Conservation (phyloP, 2,329 filamentous ascomycete species). For the Hypoxylon sp. region DNA sequence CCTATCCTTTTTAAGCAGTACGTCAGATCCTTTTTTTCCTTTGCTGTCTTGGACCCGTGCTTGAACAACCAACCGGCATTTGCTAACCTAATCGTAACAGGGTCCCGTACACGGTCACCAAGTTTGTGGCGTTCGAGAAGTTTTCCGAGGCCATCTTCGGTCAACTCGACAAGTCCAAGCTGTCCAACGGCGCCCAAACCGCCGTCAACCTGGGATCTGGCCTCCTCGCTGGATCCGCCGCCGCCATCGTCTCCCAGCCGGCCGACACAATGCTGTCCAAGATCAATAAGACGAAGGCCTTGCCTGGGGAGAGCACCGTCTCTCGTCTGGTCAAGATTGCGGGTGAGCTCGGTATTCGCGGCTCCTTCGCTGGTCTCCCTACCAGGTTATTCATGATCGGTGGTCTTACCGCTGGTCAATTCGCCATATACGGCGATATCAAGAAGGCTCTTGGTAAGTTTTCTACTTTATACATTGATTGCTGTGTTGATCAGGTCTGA, state of each 20-base stretch:
- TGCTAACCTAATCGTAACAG: too few species aligned
- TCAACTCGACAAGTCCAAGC: slow-evolving; percentile 66
- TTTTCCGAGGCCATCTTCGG: slow-evolving; percentile 71
- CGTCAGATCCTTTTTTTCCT: slow-evolving; percentile 41
- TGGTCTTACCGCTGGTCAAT: slow-evolving; percentile 74
- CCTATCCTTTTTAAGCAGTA: slow-evolving; percentile 76
- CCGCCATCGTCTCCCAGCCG: slow-evolving; percentile 77
- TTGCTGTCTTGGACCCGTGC: slow-evolving; percentile 15
- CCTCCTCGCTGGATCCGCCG: slow-evolving; percentile 79
- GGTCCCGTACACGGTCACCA: slow-evolving; percentile 82
- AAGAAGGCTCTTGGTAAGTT: too few species aligned
- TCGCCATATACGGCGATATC: slow-evolving; percentile 72
- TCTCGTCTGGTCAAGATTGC: slow-evolving; percentile 77
- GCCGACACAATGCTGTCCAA: slow-evolving; percentile 83
- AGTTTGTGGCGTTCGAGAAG: slow-evolving; percentile 84
- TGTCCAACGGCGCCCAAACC: slow-evolving; percentile 70
- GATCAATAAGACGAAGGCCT: slow-evolving; percentile 82
- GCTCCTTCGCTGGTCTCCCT: slow-evolving; percentile 74
- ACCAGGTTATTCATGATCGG: slow-evolving; percentile 78
- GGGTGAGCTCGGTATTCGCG: slow-evolving; percentile 74
- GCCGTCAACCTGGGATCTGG: slow-evolving; percentile 76
- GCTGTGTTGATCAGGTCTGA: too few species aligned
- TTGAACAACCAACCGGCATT: too few species aligned
- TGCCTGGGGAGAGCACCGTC: slow-evolving; percentile 75
- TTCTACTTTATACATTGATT: too few species aligned